Percentiles rank a stretch among this genome's conserved stretches.
phyloP scores from a whole-genome alignment of 164 flowering plant genomes.

The Chimonanthus praecox region DNA sequence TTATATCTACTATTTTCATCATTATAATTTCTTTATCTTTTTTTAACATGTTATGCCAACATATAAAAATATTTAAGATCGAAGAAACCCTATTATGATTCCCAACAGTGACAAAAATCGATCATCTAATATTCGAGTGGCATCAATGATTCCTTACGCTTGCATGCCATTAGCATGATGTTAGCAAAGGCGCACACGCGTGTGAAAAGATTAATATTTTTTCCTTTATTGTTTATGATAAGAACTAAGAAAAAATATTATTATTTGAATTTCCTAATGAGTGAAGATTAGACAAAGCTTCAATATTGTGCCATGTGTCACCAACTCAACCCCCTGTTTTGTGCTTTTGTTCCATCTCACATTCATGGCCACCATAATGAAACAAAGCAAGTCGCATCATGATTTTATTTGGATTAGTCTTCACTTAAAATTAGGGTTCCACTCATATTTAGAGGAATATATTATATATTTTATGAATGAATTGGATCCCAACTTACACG shows the following conservation, averaged over 20 bases:
- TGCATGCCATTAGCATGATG: conserved; percentile 8
- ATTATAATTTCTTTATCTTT: too few species aligned
- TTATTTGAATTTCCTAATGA: neutral
- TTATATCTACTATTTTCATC: neutral
- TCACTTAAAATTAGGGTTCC: neutral
- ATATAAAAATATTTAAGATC: neutral
- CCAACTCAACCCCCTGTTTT: neutral
- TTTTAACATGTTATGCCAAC: neutral
- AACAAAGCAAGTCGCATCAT: neutral
- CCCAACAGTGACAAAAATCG: neutral
- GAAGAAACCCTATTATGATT: neutral
- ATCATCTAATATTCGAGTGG: neutral
- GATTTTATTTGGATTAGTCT: conserved; percentile 1
- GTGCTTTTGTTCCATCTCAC: neutral
- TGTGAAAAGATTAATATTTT: neutral
- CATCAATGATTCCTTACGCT: conserved; percentile 1
- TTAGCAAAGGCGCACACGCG: neutral
- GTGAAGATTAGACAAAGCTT: neutral
- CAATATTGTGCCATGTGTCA: neutral
- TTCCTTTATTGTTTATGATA: neutral
- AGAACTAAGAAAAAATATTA: neutral
- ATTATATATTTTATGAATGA: neutral
- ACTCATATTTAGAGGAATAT: neutral
- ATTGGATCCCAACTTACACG: neutral
- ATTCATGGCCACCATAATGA: neutral